Evolutionary conservation across 768 basidiomycete genomes (phyloP), one percentile per base, ranked within the genome.

Genomic region (Russula emetica): DNA sequence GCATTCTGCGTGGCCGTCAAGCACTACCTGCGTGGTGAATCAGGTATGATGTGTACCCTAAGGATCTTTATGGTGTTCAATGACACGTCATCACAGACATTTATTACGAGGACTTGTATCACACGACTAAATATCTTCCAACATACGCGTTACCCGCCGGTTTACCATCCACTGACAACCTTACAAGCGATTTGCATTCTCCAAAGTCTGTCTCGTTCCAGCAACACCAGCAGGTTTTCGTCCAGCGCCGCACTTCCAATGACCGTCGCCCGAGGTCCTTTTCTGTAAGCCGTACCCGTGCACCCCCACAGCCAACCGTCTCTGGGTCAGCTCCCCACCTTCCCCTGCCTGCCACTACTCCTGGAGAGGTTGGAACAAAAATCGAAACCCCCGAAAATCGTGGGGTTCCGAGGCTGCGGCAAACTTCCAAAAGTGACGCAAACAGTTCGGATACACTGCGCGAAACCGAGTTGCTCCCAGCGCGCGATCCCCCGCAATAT

Each of bases 71-170:
- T 22, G 20, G 10, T 6, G 8, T 49, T 38, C 10, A 13, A n/a
- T 28, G 24, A 6, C 5, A 38, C 14, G 24, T 42, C 26, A 30
- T 34, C 38, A 16, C 18, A 60, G 72, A 70, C 53, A 74, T 72
- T 64, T 71, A 68, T 66, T 77, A 71, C 60, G 73, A 69, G 61
- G 85, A 88, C 71, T 74, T 88, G 18, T 88, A 86, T 73, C 80
- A 86, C 65, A 80, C 85, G 50, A 83, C 87, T 71, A 89, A 87
- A 71, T 87, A 84, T 71, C 79, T 90, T n/a, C 87, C 88, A 4
- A 76, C 82, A 13, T 87, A 86, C 67, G 79, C 80, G 1, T 72
- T 86, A 5, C 84, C 85, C 1, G 70, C 80, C 2, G 82, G 82
- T 36, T 73, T 82, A 59, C 82, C 76, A 40, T 78, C 78, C 34